phyloP scores from a whole-genome alignment of 2,329 filamentous ascomycete species.

The Hypoxylon rubiginosum region DNA sequence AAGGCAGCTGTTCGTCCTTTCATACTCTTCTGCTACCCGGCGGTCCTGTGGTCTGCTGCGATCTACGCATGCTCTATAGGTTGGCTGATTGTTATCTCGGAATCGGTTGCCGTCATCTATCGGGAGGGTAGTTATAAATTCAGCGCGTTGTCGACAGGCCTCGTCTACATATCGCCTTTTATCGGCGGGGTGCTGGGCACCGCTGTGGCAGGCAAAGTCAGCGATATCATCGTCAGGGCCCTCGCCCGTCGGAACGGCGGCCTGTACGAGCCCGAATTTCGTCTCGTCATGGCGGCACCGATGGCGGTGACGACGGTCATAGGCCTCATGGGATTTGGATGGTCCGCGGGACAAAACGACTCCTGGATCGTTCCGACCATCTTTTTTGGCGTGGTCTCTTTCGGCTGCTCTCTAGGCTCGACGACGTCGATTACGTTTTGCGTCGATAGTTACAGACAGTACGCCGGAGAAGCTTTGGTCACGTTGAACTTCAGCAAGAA shows the following conservation, averaged over 20 bases:
- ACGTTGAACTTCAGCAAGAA: constrained; percentile 97
- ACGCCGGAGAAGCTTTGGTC: constrained; percentile 93
- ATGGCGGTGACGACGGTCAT: constrained; percentile 83
- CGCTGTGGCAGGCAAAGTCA: constrained; percentile 88
- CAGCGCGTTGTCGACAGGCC: constrained; percentile 80
- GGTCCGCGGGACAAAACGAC: constrained; percentile 82
- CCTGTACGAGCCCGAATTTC: constrained; percentile 94
- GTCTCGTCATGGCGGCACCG: constrained; percentile 87
- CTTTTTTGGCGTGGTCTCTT: constrained; percentile 93
- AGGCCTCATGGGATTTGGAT: constrained; percentile 96
- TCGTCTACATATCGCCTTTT: constrained; percentile 92
- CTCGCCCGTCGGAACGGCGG: constrained; percentile 92
- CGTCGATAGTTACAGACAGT: constrained; percentile 92
- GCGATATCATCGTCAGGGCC: constrained; percentile 83
- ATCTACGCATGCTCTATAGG: constrained; percentile 91
- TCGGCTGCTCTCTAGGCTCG: constrained; percentile 89
- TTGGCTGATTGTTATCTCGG: constrained; percentile 95
- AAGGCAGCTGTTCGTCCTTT: constrained; percentile 84
- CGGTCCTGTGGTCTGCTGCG: constrained; percentile 87
- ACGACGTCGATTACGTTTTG: constrained; percentile 95
- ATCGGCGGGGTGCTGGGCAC: constrained; percentile 91
- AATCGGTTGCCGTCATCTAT: constrained; percentile 86
- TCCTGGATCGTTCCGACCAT: constrained; percentile 92
- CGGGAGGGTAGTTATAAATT: constrained; percentile 83
- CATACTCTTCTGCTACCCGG: constrained; percentile 87